These are phyloP conservation scores for Coccomyxa sp. DNA, from an alignment of 139 green algal species.

Conservation along the genomic window DNA sequence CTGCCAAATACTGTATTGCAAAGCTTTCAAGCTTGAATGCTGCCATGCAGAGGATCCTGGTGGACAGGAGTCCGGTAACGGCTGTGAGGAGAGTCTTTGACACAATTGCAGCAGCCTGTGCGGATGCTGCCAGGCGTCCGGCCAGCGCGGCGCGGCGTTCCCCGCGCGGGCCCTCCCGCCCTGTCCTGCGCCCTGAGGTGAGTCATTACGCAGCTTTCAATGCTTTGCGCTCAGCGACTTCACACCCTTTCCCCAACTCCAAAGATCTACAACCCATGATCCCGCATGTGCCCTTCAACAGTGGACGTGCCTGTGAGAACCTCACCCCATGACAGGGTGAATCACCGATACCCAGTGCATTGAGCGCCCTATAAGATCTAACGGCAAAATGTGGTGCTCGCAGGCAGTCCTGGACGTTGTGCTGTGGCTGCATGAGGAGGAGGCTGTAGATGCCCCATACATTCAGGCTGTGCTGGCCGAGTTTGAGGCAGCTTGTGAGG, in stretches of 20 bases:
- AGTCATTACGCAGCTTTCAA: too few relatives aligned
- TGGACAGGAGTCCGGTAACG: too few relatives aligned
- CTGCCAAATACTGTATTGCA: too few relatives aligned
- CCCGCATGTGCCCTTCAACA: not conserved
- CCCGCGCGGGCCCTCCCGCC: too few relatives aligned
- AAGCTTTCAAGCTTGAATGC: too few relatives aligned
- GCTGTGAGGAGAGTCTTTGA: not conserved
- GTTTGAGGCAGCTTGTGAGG: conserved; percentile 27
- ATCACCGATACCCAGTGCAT: not conserved
- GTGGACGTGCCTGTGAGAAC: not conserved
- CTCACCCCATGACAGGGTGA: not conserved
- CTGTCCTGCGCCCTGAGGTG: too few relatives aligned
- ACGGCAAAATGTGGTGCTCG: not conserved
- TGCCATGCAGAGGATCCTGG: too few relatives aligned
- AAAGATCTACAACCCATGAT: too few relatives aligned
- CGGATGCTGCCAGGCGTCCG: not conserved
- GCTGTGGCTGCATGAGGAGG: conserved; percentile 47
- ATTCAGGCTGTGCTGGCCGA: conserved; percentile 37
- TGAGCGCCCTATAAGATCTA: not conserved
- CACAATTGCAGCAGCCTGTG: not conserved
- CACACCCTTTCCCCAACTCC: too few relatives aligned
- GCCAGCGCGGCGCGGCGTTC: not conserved
- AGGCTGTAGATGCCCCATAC: conserved; percentile 45
- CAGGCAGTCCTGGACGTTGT: conserved; percentile 29
- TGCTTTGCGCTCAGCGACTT: too few relatives aligned